Conservation (phyloP, 2,329 filamentous ascomycete species). For the Metarhizium guizhouense region DNA sequence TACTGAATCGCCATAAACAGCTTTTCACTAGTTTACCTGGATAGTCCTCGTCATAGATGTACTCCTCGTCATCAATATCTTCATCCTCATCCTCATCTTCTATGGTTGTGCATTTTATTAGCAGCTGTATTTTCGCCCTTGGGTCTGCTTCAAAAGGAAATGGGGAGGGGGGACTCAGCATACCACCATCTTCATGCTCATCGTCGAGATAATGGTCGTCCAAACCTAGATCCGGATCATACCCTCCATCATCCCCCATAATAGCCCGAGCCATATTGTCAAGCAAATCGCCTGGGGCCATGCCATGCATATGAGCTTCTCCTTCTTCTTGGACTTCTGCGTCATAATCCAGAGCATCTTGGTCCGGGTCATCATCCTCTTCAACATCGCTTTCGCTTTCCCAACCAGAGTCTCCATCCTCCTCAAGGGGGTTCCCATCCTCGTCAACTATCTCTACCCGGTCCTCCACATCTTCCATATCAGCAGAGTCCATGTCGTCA, state of each 20-base stretch:
- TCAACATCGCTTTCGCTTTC: constrained; percentile 52
- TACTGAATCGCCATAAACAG: background rate
- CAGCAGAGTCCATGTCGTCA: constrained; percentile 34
- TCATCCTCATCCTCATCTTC: constrained; percentile 57
- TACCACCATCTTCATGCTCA: constrained; percentile 51
- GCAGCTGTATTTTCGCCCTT: background rate
- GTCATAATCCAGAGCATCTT: constrained; percentile 46
- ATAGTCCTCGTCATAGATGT: constrained; percentile 52
- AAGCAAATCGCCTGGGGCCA: constrained; percentile 37
- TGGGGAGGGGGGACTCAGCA: constrained; percentile 4
- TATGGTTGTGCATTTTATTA: constrained; percentile 7
- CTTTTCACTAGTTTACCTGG: constrained; percentile 34
- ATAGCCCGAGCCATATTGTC: constrained; percentile 48
- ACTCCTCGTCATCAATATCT: constrained; percentile 59
- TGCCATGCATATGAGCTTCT: constrained; percentile 36
- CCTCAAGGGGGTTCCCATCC: constrained; percentile 48
- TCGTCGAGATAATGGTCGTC: constrained; percentile 47
- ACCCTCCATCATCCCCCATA: constrained; percentile 39
- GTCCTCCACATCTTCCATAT: constrained; percentile 45
- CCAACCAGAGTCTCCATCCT: constrained; percentile 52
- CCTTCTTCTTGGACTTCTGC: constrained; percentile 46
- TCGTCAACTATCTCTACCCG: constrained; percentile 54
- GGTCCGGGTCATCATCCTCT: constrained; percentile 43
- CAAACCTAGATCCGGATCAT: constrained; percentile 43
- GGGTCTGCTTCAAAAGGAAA: too few relatives aligned